Evolutionary conservation across 306 rosid genomes (phyloP), one percentile per base, ranked within the genome.

Genomic region (Lathyrus oleraceus): DNA sequence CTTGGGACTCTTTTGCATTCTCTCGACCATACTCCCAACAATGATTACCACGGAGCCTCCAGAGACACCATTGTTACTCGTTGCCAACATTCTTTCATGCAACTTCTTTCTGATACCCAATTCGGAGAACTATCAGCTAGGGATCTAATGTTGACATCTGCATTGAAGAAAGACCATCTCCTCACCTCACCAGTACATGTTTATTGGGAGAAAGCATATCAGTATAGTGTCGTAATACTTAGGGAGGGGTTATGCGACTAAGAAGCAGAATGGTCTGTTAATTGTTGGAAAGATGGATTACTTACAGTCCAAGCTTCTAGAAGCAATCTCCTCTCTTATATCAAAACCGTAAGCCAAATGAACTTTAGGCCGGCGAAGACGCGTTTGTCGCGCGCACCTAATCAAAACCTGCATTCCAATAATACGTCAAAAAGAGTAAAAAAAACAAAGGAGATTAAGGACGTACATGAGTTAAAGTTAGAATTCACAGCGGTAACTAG

Each of bases 181-280:
- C 98, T 93, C 76, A 93, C 88, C 76, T 86, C 90, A 85, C 98
- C 98, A 7, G 19, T 93, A 75, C 85, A 93, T 71, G 86, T 93
- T 78, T 96, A 93, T 80, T 93, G 98, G 98, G 87, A 90, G 86
- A 86, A 65, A 80, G 96, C 96, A 2, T 85, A 91, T 6, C 88
- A 93, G 78, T 90, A 96, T 66, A 90, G 90, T 76, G 96, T 96
- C 63, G 90, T 93, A 73, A 90, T 93, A 71, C 90, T 88, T 85
- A 93, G 93, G 98, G 90, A 87, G 98, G 61, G 98, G 98, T 70
- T 90, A 90, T 82, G 87, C 96, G 48, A 79, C 98, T 45, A 96
- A 93, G 87, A 88, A 83, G 79, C 91, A 93, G 84, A 90, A 84
- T 79, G 98, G 98, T 76, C 74, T 84, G 27, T 81, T 93, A 68